Percentiles rank a stretch among this genome's conserved stretches.
These are phyloP conservation scores for Fusarium sp. DNA, from an alignment of 2,329 filamentous ascomycete genomes.

Conservation along the genomic window DNA sequence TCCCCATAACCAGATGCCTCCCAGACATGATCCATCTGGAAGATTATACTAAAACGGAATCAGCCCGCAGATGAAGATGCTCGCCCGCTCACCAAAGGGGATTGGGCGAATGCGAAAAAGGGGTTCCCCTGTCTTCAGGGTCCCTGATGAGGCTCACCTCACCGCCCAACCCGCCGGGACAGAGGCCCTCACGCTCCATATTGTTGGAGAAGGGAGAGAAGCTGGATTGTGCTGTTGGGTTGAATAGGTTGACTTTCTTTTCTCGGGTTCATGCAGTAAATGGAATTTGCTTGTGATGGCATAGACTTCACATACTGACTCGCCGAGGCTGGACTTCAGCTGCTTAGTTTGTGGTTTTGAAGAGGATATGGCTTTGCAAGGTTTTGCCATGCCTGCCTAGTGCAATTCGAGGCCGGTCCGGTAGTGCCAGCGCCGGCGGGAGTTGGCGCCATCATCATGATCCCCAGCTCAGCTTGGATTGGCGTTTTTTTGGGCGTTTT, in stretches of 20 bases:
- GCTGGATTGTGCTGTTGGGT: background rate
- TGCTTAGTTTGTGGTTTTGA: slow-evolving; percentile 12
- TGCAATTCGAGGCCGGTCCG: slow-evolving; percentile 25
- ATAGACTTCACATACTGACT: slow-evolving; percentile 37
- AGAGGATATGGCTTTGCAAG: slow-evolving; percentile 6
- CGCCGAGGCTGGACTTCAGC: slow-evolving; percentile 19
- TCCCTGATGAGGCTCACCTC: slow-evolving; percentile 28
- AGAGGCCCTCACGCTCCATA: slow-evolving; percentile 20
- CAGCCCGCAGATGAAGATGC: slow-evolving; percentile 41
- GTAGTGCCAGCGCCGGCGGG: slow-evolving; percentile 20
- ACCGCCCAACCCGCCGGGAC: slow-evolving; percentile 41
- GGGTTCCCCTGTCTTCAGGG: slow-evolving; percentile 33
- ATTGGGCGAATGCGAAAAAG: slow-evolving; percentile 25
- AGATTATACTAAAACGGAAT: slow-evolving; percentile 24
- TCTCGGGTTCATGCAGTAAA: slow-evolving; percentile 11
- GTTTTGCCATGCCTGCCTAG: slow-evolving; percentile 23
- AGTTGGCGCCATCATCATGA: slow-evolving; percentile 41
- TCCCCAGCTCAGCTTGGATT: slow-evolving; percentile 8
- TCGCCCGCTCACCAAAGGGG: slow-evolving; percentile 21
- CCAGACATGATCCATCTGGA: slow-evolving; percentile 28
- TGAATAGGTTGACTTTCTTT: slow-evolving; percentile 6
- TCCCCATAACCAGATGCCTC: slow-evolving; percentile 29
- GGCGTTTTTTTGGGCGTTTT: slow-evolving; percentile 21
- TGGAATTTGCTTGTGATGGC: slow-evolving; percentile 3
- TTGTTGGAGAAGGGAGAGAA: slow-evolving; percentile 14